Evolutionary conservation across 176 grass and related monocot species (phyloP).

Genomic region (Phoenix dactylifera): DNA sequence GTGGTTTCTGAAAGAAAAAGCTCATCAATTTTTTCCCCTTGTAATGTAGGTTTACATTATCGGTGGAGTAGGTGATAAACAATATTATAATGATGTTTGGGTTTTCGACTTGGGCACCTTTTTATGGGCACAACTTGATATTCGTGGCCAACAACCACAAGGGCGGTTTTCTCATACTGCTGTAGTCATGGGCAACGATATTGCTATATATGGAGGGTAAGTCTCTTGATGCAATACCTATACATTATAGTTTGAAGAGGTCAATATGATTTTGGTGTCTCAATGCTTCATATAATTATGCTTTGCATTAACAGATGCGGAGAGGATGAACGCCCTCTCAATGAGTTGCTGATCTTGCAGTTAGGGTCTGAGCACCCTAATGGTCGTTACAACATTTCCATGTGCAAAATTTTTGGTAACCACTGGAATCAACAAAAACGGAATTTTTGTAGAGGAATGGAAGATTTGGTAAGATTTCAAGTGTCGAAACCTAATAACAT

Average conservation of each 20-base stretch:
- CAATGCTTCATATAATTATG: too few species aligned
- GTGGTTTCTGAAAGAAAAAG: not conserved
- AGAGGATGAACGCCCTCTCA: slow-evolving; percentile 83
- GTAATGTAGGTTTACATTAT: slow-evolving; percentile 64
- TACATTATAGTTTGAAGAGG: too few species aligned
- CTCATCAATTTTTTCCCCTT: not conserved
- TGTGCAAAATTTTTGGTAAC: slow-evolving; percentile 92
- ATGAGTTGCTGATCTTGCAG: slow-evolving; percentile 84
- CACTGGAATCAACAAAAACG: slow-evolving; percentile 87
- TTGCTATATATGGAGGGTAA: slow-evolving; percentile 96
- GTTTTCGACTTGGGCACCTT: slow-evolving; percentile 57
- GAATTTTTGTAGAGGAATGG: slow-evolving; percentile 47
- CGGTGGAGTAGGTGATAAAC: slow-evolving; percentile 92
- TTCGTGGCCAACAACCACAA: slow-evolving; percentile 76
- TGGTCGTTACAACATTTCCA: slow-evolving; percentile 78
- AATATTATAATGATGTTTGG: slow-evolving; percentile 96
- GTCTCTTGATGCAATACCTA: not conserved
- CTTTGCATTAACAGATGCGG: slow-evolving; percentile 50
- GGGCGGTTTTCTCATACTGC: slow-evolving; percentile 90
- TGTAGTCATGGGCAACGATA: slow-evolving; percentile 50
- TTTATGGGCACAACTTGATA: slow-evolving; percentile 73
- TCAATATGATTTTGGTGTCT: too few species aligned
- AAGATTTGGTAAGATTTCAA: slow-evolving; percentile 26
- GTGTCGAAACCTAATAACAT: too few species aligned
- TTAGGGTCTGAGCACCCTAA: slow-evolving; percentile 91